Evolutionary conservation across 2,329 filamentous ascomycete genomes (phyloP), one percentile per base, ranked within the genome.

Genomic region (Trichoderma atroviride): DNA sequence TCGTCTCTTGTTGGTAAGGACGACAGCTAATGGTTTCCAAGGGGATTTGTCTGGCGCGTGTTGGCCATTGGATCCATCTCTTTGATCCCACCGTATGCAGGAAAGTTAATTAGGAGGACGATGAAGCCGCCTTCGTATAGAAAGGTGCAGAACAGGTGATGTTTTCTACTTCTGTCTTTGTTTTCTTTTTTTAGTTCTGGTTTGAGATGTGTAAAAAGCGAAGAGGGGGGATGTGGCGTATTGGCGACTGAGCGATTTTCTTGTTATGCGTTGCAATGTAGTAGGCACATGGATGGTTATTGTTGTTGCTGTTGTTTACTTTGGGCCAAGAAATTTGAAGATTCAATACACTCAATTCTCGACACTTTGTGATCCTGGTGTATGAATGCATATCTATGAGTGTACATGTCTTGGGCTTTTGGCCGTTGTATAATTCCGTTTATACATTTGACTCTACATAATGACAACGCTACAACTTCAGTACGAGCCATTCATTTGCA

Each of bases 91-190:
- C 92, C 95, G 2, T 97, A 95, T 82, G 91, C 89, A 63, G 93
- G 88, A 24, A 98, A 98, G 83, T 80, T 96, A 71, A 91, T 97
- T 73, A 86, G 92, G 75, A 86, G 93, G 76, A 93, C 89, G 71
- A 90, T 97, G 85, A 94, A 92, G 81, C 96, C 96, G 71, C 94
- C 94, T 24, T 97, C 92, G 77, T 98, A 97, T 82, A 87, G 96
- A 76, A 99, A 99, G 83, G 94, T 99, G 59, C 91, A 91, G 80
- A 90, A 86, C 56, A 87, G 89, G 70, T 91, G 58, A 69, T 68
- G 14, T 40, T 40, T 40, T 40, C 10, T 13, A 11, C 19, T 9
- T 40, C 19, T 43, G 2, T 7, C 16, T 40, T 43, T 43, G 1
- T 19, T 40, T 31, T 29, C n/a, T n/a, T n/a, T n/a, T n/a, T 37